Conservation (phyloP, 108 stramenopile species). For the Phaeodactylum tricornutum region DNA sequence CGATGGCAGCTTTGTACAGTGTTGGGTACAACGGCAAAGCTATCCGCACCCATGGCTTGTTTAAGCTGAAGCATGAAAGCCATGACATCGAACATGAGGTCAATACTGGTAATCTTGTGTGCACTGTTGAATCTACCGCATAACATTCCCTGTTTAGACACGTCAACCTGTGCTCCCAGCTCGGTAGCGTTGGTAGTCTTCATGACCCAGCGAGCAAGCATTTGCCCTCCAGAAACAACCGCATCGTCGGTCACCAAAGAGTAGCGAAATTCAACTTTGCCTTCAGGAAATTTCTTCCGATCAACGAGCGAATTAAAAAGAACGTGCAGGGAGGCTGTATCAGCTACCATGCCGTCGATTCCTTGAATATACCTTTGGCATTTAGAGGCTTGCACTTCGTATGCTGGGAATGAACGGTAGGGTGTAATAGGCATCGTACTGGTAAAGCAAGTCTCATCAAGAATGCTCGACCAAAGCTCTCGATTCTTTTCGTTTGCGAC, state of each 20-base stretch:
- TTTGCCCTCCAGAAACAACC: slow-evolving; percentile 78
- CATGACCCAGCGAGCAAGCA: slow-evolving; percentile 94
- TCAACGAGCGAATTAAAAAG: slow-evolving; percentile 79
- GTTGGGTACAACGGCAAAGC: slow-evolving; percentile 78
- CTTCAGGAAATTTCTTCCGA: slow-evolving; percentile 53
- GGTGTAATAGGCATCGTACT: slow-evolving; percentile 85
- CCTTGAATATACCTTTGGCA: slow-evolving; percentile 87
- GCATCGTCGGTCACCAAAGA: slow-evolving; percentile 82
- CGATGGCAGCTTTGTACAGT: slow-evolving; percentile 78
- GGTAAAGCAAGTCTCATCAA: slow-evolving; percentile 80
- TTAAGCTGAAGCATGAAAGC: slow-evolving; percentile 95
- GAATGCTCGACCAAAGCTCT: slow-evolving; percentile 72
- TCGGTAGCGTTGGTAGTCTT: slow-evolving; percentile 76
- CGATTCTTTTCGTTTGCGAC: slow-evolving; percentile 64
- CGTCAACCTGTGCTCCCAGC: slow-evolving; percentile 73
- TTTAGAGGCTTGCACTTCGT: slow-evolving; percentile 84
- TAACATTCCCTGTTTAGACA: slow-evolving; percentile 88
- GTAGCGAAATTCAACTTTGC: slow-evolving; percentile 76
- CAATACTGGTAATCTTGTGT: slow-evolving; percentile 78
- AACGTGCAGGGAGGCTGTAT: slow-evolving; percentile 82
- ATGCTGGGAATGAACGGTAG: slow-evolving; percentile 85
- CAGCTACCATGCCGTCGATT: slow-evolving; percentile 91
- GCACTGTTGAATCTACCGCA: slow-evolving; percentile 83
- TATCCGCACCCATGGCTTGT: slow-evolving; percentile 74
- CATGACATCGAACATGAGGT: slow-evolving; percentile 97